These are phyloP conservation scores for Fraxinus excelsior DNA, from an alignment of 257 asterid genomes.

Conservation along the genomic window DNA sequence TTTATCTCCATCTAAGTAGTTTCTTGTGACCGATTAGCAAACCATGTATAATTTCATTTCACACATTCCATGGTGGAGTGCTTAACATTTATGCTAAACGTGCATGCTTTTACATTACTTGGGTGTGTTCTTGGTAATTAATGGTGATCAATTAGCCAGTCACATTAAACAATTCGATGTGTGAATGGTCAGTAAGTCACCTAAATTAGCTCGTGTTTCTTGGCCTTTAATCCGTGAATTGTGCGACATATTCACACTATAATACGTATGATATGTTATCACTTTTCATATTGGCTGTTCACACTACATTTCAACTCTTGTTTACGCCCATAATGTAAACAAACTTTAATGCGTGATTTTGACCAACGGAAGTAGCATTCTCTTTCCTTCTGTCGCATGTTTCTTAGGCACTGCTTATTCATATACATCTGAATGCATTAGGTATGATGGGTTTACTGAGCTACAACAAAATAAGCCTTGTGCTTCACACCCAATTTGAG, in stretches of 20 bases:
- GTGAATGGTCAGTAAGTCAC: constrained; percentile 6
- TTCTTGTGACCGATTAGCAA: background rate
- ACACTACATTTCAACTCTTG: background rate
- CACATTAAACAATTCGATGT: background rate
- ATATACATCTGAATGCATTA: background rate
- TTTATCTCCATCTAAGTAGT: background rate
- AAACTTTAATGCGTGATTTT: background rate
- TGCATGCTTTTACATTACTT: background rate
- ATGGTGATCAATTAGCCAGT: constrained; percentile 8
- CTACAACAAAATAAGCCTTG: background rate
- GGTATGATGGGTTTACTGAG: background rate
- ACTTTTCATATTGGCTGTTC: background rate
- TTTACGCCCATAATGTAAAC: background rate
- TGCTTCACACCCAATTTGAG: background rate
- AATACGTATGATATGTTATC: background rate
- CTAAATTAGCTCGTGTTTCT: background rate
- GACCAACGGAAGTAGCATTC: background rate
- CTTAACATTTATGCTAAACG: background rate
- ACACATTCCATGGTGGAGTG: background rate
- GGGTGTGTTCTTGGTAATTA: background rate
- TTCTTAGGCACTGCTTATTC: background rate
- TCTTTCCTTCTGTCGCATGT: background rate
- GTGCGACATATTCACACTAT: background rate
- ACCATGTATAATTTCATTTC: background rate
- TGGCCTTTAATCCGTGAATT: background rate